Evolutionary conservation across 129 eudicot genomes (phyloP), one percentile per base, ranked within the genome.

Genomic region (Flaveria robusta): DNA sequence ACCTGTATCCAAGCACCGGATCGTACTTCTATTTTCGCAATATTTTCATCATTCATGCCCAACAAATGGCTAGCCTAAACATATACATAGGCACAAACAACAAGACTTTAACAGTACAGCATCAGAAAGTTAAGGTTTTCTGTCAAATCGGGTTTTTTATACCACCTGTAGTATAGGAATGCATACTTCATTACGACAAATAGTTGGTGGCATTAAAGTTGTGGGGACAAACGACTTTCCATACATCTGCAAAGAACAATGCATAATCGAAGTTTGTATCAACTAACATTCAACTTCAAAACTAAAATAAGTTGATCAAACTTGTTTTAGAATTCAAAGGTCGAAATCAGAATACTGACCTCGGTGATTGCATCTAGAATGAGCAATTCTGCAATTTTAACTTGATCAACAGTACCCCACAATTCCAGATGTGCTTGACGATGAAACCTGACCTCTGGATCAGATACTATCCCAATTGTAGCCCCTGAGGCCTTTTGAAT

Each of bases 1-100:
- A 70, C 74, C 74, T 70, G 45, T 49, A 70, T 27, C 74, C 74
- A 70, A 70, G 74, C 58, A 26, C 45, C 45, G 9, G 74, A 70
- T 49, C 51, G 12, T 29, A 24, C 29, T 70, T 70, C 63, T 43
- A 70, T 26, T 70, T 70, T 26, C 74, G 50, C 16, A 5, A 49
- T 10, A 70, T 49, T 70, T 6, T 14, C n/a, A 20, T 19, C 26
- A 49, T 26, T 29, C 14, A 14, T 5, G 26, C 74, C 74, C 74
- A 70, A 29, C 15, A 27, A 70, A 29, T 58, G 13, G 18, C 3
- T 9, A 26, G 23, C 60, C 23, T 54, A 34, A 34, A 34, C 39
- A 54, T 47, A 47, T 47, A 47, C n/a, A 54, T 7, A 54, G 26
- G 5, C 26, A 54, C 24, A 18, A 54, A 54, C 60, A 54, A n/a